Conservation (phyloP, 2,329 filamentous ascomycete genomes). For the Stachybotrys elegans region DNA sequence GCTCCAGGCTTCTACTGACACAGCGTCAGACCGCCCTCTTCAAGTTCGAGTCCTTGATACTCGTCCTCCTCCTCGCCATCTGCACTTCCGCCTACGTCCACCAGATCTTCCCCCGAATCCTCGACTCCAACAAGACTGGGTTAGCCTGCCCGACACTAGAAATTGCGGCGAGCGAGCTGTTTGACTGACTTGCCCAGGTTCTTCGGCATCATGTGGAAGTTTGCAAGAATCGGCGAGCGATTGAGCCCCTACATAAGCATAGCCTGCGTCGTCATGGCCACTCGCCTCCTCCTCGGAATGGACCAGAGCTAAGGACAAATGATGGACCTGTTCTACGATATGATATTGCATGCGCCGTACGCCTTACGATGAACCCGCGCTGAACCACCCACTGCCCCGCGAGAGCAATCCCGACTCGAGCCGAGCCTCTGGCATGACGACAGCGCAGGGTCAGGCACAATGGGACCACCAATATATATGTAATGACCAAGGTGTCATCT, state of each 20-base stretch:
- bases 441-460: too few species aligned
- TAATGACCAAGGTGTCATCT: too few species aligned
- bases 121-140: slow-evolving; percentile 92
- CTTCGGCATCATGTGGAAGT: slow-evolving; percentile 93
- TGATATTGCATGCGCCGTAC: too few species aligned
- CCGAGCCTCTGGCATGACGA: too few species aligned
- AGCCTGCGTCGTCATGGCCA: slow-evolving; percentile 91
- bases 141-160: slow-evolving; percentile 38
- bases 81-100: slow-evolving; percentile 95
- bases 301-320: too few species aligned
- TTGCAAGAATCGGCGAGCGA: slow-evolving; percentile 84
- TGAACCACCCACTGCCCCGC: too few species aligned
- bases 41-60: slow-evolving; percentile 95
- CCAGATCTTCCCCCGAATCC: slow-evolving; percentile 79
- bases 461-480: too few species aligned
- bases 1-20: too few species aligned
- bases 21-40: slow-evolving; percentile 80
- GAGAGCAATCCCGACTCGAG: too few species aligned
- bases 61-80: slow-evolving; percentile 90
- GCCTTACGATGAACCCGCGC: too few species aligned
- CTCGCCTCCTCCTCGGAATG: slow-evolving; percentile 40
- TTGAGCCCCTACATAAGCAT: slow-evolving; percentile 93
- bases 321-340: too few species aligned
- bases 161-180: neutral
- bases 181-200: slow-evolving; percentile 41